Evolutionary conservation across 1,284 basidiomycete genomes (phyloP).

Genomic region (Filobasidium uniguttulatum): DNA sequence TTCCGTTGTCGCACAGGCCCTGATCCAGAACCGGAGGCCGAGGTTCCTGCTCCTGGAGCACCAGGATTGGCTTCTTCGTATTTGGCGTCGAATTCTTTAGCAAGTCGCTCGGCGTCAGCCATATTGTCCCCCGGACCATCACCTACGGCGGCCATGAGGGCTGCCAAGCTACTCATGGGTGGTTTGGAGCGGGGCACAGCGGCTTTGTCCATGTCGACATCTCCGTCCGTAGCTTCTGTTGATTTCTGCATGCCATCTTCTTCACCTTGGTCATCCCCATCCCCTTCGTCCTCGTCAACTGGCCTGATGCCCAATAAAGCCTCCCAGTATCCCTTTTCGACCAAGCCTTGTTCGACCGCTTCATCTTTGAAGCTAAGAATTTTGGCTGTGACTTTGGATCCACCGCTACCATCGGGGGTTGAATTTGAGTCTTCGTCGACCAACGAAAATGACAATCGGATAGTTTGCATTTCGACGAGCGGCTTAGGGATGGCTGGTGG

Average conservation of each 20-base stretch:
- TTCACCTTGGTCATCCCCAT: not conserved
- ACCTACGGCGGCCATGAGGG: constrained; percentile 1
- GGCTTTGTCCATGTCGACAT: not conserved
- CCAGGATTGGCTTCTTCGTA: not conserved
- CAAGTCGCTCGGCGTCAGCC: constrained; percentile 8
- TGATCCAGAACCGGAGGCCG: no score
- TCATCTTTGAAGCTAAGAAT: constrained; percentile 14
- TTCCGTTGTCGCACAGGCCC: constrained; percentile 39
- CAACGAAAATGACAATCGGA: not conserved
- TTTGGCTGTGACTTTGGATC: constrained; percentile 2
- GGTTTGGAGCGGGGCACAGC: not conserved
- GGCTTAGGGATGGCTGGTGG: not conserved
- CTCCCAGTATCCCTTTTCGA: constrained; percentile 11
- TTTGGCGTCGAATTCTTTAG: constrained; percentile 8
- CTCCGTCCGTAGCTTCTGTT: not conserved
- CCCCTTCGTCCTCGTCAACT: constrained; percentile 4
- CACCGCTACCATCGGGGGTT: not conserved
- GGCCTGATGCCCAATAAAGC: constrained; percentile 1
- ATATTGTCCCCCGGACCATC: not conserved
- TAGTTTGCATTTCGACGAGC: not conserved
- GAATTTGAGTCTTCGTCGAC: not conserved
- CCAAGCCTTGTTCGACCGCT: constrained; percentile 8
- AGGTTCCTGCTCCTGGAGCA: not conserved
- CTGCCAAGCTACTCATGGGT: not conserved
- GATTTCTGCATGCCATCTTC: not conserved